These are phyloP conservation scores for Phaeoacremonium minimum DNA, from an alignment of 2,329 filamentous ascomycete species.

Conservation along the genomic window DNA sequence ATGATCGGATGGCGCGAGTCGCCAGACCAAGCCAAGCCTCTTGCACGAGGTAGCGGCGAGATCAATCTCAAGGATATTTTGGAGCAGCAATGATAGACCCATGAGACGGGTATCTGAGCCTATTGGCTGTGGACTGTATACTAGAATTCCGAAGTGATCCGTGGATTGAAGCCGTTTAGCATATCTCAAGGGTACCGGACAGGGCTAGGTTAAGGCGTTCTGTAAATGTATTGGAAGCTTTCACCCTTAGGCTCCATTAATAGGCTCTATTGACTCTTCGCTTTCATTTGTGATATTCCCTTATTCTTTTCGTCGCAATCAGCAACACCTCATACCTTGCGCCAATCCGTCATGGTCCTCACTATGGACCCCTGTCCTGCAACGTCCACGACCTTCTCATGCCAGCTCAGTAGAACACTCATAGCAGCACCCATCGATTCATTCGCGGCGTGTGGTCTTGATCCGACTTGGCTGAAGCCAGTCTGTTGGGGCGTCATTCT, in stretches of 20 bases:
- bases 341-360: conserved; percentile 92
- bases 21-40: conserved; percentile 70
- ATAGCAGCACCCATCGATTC: conserved; percentile 80
- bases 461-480: conserved; percentile 78
- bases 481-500: conserved; percentile 69
- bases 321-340: conserved; percentile 64
- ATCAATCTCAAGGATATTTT: conserved; percentile 83
- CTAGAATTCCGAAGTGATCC: no score
- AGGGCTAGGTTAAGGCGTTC: no score
- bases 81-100: conserved; percentile 45
- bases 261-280: no score
- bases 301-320: background rate
- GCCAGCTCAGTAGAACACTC: conserved; percentile 97
- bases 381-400: conserved; percentile 96
- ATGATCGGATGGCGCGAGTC: conserved; percentile 99
- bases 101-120: no score
- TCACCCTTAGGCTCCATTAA: no score
- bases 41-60: conserved; percentile 79
- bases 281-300: background rate
- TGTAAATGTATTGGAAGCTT: no score
- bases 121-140: no score
- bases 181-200: no score
- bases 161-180: no score
- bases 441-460: conserved; percentile 45
- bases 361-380: conserved; percentile 88